A percentile compares a stretch with the other conserved stretches of the same genome.
Evolutionary conservation across 1,284 basidiomycete genomes (phyloP).

Genomic region (Moniliophthora roreri): DNA sequence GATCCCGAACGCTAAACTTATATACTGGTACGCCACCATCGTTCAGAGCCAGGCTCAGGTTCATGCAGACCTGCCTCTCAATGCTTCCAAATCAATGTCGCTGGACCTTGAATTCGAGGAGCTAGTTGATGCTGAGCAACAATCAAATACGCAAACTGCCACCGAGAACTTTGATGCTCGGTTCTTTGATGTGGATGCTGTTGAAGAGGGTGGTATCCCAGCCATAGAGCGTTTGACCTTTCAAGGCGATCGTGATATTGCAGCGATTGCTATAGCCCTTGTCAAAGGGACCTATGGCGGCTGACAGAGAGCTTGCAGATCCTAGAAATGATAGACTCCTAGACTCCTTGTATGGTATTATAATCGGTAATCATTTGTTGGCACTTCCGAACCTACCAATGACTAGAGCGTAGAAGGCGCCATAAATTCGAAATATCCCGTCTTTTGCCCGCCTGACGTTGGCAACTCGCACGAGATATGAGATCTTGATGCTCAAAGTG

Average conservation of each 20-base stretch:
- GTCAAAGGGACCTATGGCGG: constrained; percentile 16
- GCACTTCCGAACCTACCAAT: too few species aligned
- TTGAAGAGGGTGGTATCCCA: background rate
- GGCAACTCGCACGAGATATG: too few species aligned
- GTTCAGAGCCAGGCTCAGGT: constrained; percentile 10
- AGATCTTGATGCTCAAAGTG: too few species aligned
- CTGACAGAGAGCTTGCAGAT: background rate
- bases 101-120: background rate
- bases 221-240: constrained; percentile 35
- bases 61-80: background rate
- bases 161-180: constrained; percentile 39
- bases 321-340: too few species aligned
- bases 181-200: constrained; percentile 35
- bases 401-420: too few species aligned
- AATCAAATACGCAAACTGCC: constrained; percentile 40
- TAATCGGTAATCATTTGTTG: too few species aligned
- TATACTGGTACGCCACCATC: constrained; percentile 47
- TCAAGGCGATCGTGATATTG: constrained; percentile 33
- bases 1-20: constrained; percentile 33
- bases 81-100: background rate
- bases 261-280: constrained; percentile 22
- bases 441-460: too few species aligned
- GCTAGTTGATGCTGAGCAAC: constrained; percentile 23
- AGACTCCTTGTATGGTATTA: too few species aligned
- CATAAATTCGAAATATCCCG: too few species aligned